phyloP scores from a whole-genome alignment of 1,139 yeast species.

The Hyphopichia wangnamkhiaoensis region DNA sequence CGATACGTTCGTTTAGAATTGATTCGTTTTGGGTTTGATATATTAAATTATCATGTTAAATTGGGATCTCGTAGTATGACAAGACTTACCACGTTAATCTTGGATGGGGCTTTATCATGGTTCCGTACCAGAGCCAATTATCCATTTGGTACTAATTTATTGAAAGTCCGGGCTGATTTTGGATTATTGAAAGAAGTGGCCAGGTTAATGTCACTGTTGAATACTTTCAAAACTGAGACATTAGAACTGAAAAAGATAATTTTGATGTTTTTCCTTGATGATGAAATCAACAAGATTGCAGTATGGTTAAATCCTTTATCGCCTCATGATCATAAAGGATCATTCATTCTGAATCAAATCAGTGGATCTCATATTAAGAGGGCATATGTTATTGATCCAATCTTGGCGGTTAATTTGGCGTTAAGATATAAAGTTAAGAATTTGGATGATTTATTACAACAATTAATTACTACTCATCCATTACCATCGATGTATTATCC shows the following conservation, averaged over 20 bases:
- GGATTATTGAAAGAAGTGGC: conserved; percentile 58
- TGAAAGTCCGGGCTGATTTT: conserved; percentile 71
- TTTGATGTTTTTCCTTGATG: conserved; percentile 63
- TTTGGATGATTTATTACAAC: conserved; percentile 45
- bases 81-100: conserved; percentile 50
- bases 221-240: conserved; percentile 21
- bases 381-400: conserved; percentile 73
- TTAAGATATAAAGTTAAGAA: conserved; percentile 53
- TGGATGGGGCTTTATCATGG: conserved; percentile 78
- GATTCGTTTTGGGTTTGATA: conserved; percentile 65
- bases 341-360: conserved; percentile 33
- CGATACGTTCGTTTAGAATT: conserved; percentile 75
- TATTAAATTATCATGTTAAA: conserved; percentile 56
- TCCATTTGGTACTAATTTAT: conserved; percentile 83
- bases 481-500: conserved; percentile 61
- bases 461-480: conserved; percentile 57
- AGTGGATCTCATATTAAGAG: conserved; percentile 37
- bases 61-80: conserved; percentile 48
- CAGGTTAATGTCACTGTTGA: conserved; percentile 24
- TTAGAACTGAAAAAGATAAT: conserved; percentile 51
- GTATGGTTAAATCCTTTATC: conserved; percentile 80
- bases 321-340: conserved; percentile 44
- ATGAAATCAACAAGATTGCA: conserved; percentile 69
- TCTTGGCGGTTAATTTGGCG: conserved; percentile 70
- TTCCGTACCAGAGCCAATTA: conserved; percentile 62